A percentile compares a stretch with the other conserved stretches of the same genome.
These are phyloP conservation scores for Flaveria brownii DNA, from an alignment of 129 eudicot species.

Conservation along the genomic window DNA sequence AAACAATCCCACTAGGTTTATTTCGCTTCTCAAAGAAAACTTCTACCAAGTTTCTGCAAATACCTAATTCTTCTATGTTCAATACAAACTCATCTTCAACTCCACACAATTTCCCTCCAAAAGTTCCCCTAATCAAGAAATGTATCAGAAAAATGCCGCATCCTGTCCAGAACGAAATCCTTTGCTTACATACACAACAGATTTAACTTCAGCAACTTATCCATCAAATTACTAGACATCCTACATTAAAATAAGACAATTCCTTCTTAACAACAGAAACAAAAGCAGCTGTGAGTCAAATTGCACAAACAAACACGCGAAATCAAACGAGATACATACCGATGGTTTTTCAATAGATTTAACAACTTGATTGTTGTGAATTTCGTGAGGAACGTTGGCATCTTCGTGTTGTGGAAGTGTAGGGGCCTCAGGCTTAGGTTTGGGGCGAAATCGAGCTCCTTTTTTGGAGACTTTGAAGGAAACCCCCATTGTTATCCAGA, in stretches of 20 bases:
- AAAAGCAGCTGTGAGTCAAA: not conserved
- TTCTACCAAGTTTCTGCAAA: not conserved
- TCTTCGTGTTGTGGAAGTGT: conserved; percentile 26
- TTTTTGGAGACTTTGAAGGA: conserved; percentile 73
- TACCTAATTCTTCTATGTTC: conserved; percentile 3
- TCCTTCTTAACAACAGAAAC: not conserved
- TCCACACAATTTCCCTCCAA: conserved; percentile 9
- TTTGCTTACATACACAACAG: not conserved
- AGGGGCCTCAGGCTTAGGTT: conserved; percentile 38
- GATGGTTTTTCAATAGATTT: conserved; percentile 16
- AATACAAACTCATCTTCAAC: conserved; percentile 1
- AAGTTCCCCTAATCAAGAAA: not conserved
- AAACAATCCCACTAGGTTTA: not conserved
- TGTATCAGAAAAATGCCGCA: not conserved
- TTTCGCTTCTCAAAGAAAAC: not conserved
- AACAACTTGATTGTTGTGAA: not conserved
- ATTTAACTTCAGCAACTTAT: not conserved
- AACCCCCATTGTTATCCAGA: conserved; percentile 54
- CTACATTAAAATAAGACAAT: not conserved
- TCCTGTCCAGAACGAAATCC: not conserved
- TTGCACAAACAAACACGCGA: not conserved
- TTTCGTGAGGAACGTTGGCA: conserved; percentile 25
- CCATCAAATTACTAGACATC: not conserved
- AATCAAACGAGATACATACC: conserved; percentile 31
- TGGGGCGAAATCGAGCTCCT: conserved; percentile 65